A percentile compares a stretch with the other conserved stretches of the same genome.
Evolutionary conservation across 208 protist species (phyloP).

Genomic region (Crithidia thermophila): DNA sequence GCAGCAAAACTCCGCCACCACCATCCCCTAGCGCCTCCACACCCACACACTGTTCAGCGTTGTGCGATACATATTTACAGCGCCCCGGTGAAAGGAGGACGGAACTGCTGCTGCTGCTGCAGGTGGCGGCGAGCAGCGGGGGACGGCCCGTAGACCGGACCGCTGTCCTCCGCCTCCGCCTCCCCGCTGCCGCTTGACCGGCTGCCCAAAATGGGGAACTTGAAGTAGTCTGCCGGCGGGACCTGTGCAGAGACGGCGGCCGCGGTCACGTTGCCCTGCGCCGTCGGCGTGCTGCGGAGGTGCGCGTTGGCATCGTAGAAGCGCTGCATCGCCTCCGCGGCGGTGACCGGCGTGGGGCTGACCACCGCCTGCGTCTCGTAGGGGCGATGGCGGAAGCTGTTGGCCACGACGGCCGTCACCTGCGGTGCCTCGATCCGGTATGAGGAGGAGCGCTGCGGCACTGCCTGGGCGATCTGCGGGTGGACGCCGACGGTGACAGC

Average conservation of each 20-base stretch:
- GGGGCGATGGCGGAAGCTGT: slow-evolving; percentile 11
- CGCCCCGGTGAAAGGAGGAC: background rate
- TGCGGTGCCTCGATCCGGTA: background rate
- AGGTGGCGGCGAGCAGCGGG: slow-evolving; percentile 16
- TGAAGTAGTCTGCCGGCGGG: background rate
- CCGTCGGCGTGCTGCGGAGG: background rate
- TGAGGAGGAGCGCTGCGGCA: background rate
- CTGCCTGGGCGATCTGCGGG: background rate
- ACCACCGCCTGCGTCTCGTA: slow-evolving; percentile 9
- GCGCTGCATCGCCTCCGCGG: background rate
- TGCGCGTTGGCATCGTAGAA: slow-evolving; percentile 3
- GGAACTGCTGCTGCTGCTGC: slow-evolving; percentile 17
- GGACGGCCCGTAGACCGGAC: slow-evolving; percentile 16
- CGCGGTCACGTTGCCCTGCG: too few relatives aligned
- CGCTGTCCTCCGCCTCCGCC: slow-evolving; percentile 9
- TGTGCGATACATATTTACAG: background rate
- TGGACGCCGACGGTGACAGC: background rate
- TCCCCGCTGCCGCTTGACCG: background rate
- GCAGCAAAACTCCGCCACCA: too few relatives aligned
- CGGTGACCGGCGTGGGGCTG: background rate
- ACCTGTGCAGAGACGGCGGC: background rate
- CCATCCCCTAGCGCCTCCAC: background rate
- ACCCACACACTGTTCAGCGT: background rate
- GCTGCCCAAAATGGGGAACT: background rate
- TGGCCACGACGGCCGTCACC: background rate